A percentile compares a stretch with the other conserved stretches of the same genome.
phyloP scores from a whole-genome alignment of 495 filamentous ascomycete species.

The Tuber brumale region DNA sequence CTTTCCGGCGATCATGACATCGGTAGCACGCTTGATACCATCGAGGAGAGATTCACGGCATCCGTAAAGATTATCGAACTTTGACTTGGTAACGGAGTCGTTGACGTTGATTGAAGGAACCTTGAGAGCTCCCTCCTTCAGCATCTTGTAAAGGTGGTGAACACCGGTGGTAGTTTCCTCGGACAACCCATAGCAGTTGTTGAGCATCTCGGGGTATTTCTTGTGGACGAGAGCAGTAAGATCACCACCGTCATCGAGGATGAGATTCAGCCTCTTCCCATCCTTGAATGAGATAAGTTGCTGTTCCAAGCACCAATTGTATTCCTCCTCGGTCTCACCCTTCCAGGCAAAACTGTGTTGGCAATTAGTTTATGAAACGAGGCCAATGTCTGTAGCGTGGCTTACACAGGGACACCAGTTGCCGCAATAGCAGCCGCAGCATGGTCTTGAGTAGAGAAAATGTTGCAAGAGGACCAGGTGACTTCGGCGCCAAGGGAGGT shows the following conservation, averaged over 20 bases:
- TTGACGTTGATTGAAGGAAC: conserved; percentile 99
- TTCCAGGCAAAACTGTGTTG: conserved; percentile 84
- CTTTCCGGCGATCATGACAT: conserved; percentile 99
- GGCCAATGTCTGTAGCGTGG: neutral
- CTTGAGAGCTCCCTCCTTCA: conserved; percentile 84
- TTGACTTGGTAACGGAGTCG: conserved; percentile 98
- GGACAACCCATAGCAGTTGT: conserved; percentile 94
- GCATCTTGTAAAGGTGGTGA: conserved; percentile 97
- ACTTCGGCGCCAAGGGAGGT: conserved; percentile 90
- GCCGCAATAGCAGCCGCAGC: conserved; percentile 96
- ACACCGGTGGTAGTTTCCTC: conserved; percentile 99
- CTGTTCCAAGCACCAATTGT: conserved; percentile 99
- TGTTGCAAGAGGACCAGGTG: conserved; percentile 98
- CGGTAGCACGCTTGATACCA: conserved; percentile 99
- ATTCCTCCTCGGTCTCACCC: conserved; percentile 99
- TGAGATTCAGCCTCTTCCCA: conserved; percentile 91
- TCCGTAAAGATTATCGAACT: conserved; percentile 99
- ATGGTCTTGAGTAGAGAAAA: conserved; percentile 98
- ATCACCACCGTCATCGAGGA: conserved; percentile 98
- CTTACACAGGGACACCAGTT: conserved; percentile 80
- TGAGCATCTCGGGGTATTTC: conserved; percentile 96
- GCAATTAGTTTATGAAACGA: neutral
- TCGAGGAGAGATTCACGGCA: conserved; percentile 98
- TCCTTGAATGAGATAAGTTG: conserved; percentile 95
- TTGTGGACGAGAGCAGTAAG: conserved; percentile 91